phyloP scores from a whole-genome alignment of 2,329 filamentous ascomycete species.

The Epicoccum sorghinum region DNA sequence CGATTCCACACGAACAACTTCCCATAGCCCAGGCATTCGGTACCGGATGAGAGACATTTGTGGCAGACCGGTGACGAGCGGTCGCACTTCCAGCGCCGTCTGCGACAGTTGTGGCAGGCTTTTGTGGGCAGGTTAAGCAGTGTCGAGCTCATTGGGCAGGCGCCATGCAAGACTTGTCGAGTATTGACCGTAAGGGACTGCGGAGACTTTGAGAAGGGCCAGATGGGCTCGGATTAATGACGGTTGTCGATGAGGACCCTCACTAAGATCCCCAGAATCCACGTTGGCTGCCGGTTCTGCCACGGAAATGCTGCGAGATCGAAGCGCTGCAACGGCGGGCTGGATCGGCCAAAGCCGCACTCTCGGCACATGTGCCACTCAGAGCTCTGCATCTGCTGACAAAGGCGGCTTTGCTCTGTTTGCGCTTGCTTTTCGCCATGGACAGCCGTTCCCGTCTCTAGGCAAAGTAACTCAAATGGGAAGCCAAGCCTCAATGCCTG shows the following conservation, averaged over 20 bases:
- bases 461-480: constrained; percentile 10
- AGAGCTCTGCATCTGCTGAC: constrained; percentile 12
- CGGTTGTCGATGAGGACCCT: constrained; percentile 15
- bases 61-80: constrained; percentile 64
- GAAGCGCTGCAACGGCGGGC: constrained; percentile 22
- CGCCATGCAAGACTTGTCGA: constrained; percentile 39
- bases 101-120: constrained; percentile 67
- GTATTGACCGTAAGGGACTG: constrained; percentile 20
- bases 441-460: constrained; percentile 1
- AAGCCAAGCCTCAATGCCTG: constrained; percentile 34
- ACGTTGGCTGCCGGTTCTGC: constrained; percentile 20
- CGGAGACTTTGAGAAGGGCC: constrained; percentile 12
- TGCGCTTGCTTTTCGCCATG: background rate
- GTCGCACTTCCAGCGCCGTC: constrained; percentile 66
- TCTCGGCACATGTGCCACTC: constrained; percentile 21
- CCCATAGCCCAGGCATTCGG: constrained; percentile 67
- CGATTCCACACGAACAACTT: constrained; percentile 66
- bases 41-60: constrained; percentile 63
- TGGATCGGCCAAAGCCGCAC: constrained; percentile 18
- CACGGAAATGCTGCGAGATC: constrained; percentile 4
- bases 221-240: constrained; percentile 19
- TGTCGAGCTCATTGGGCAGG: constrained; percentile 40
- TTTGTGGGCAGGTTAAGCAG: constrained; percentile 42
- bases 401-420: constrained; percentile 18
- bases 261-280: constrained; percentile 20